Percentiles rank a stretch among this genome's conserved stretches.
phyloP scores from a whole-genome alignment of 768 basidiomycete species.

The Harrya chromipes region DNA sequence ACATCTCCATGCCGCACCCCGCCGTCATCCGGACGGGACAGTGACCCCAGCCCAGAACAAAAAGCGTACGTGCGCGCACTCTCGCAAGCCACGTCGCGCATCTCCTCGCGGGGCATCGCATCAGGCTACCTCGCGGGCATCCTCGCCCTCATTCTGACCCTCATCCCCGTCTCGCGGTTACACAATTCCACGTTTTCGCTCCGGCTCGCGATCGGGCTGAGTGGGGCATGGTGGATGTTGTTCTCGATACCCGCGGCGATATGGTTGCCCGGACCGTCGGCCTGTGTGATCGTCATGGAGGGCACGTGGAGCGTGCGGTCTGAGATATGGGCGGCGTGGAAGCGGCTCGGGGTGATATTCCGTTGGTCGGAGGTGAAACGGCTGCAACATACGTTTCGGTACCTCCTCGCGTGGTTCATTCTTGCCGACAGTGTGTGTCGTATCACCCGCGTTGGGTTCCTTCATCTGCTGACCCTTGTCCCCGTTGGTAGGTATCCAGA shows the following conservation, averaged over 20 bases:
- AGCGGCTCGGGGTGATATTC: slow-evolving; percentile 70
- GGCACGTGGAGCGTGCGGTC: slow-evolving; percentile 42
- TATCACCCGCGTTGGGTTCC: too few relatives aligned
- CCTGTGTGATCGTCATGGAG: background rate
- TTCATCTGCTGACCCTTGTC: too few relatives aligned
- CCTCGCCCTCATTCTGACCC: slow-evolving; percentile 61
- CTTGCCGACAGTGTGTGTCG: slow-evolving; percentile 74
- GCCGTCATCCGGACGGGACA: background rate
- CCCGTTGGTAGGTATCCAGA: slow-evolving; percentile 53
- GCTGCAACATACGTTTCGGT: slow-evolving; percentile 82
- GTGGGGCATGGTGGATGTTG: slow-evolving; percentile 85
- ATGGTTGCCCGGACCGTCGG: slow-evolving; percentile 55
- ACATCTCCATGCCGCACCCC: background rate
- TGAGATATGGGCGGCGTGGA: slow-evolving; percentile 73
- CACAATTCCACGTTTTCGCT: slow-evolving; percentile 76
- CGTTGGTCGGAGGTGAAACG: slow-evolving; percentile 66
- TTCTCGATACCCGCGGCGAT: slow-evolving; percentile 77
- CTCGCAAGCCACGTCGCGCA: slow-evolving; percentile 70
- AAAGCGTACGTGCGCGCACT: slow-evolving; percentile 51
- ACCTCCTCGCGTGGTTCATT: slow-evolving; percentile 91
- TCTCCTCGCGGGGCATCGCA: slow-evolving; percentile 84
- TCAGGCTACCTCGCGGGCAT: slow-evolving; percentile 88
- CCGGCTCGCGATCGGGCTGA: slow-evolving; percentile 78
- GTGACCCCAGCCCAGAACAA: slow-evolving; percentile 21
- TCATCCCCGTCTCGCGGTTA: slow-evolving; percentile 72